Evolutionary conservation across 2,329 filamentous ascomycete genomes (phyloP).

Genomic region (Zopfia rhizophila): DNA sequence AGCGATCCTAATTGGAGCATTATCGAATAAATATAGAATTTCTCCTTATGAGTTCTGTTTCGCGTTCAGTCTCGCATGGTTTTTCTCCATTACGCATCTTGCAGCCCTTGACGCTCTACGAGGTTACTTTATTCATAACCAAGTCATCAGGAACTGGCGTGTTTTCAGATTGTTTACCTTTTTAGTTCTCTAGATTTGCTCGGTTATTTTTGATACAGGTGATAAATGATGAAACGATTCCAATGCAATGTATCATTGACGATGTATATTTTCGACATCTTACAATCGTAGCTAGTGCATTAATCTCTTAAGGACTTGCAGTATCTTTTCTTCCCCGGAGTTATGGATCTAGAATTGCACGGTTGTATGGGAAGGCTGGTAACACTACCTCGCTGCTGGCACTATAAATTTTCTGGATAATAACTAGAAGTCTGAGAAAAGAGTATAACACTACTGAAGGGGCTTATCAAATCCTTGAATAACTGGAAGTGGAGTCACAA

Average conservation of each 20-base stretch:
- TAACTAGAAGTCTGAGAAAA: no score
- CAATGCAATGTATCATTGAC: conserved; percentile 17
- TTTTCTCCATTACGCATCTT: conserved; percentile 35
- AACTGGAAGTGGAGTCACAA: no score
- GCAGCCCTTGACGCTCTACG: conserved; percentile 28
- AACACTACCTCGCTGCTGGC: no score
- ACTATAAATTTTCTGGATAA: no score
- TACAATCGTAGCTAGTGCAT: no score
- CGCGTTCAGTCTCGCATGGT: conserved; percentile 32
- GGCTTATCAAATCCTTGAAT: no score
- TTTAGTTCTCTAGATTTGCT: conserved; percentile 12
- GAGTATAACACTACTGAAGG: no score
- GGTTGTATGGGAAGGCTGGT: no score
- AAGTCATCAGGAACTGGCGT: conserved; percentile 19
- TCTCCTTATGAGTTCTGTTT: conserved; percentile 27
- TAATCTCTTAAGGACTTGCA: no score
- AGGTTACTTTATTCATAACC: conserved; percentile 24
- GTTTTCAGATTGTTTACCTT: conserved; percentile 16
- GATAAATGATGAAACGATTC: conserved; percentile 9
- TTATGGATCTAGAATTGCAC: no score
- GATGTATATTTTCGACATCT: no score
- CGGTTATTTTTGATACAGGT: conserved; percentile 7
- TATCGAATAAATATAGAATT: conserved; percentile 30
- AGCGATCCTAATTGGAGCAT: conserved; percentile 29
- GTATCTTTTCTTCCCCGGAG: no score